Conservation (phyloP, 345 rosid species). For the Moringa oleifera region DNA sequence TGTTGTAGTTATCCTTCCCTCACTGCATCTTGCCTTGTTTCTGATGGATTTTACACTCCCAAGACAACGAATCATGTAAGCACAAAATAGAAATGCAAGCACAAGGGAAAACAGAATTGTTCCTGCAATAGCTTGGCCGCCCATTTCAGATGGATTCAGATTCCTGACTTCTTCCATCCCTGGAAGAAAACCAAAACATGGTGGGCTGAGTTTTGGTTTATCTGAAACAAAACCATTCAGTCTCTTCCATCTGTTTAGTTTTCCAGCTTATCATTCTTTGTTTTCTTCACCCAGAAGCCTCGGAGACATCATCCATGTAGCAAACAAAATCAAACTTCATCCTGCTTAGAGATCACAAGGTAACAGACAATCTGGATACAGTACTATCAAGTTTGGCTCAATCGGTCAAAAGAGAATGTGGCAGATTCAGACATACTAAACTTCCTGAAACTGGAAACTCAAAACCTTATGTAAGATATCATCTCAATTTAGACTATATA, state of each 20-base stretch:
- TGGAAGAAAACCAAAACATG: not conserved
- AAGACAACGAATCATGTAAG: not conserved
- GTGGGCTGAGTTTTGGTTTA: not conserved
- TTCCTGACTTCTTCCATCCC: not conserved
- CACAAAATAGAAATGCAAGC: no score
- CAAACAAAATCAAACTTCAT: no score
- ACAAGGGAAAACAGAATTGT: not conserved
- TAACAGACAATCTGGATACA: no score
- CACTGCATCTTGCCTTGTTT: slow-evolving; percentile 12
- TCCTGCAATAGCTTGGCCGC: not conserved
- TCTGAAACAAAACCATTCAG: not conserved
- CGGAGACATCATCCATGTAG: not conserved
- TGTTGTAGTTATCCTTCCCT: slow-evolving; percentile 20
- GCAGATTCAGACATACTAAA: no score
- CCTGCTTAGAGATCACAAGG: no score
- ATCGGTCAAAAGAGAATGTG: no score
- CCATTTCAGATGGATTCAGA: not conserved
- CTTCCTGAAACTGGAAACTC: no score
- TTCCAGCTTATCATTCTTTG: not conserved
- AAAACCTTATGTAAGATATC: no score
- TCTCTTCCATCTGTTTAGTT: no score
- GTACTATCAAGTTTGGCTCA: no score
- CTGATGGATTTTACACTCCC: not conserved
- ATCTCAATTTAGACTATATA: no score
- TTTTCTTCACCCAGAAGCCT: not conserved